Evolutionary conservation across 371 early-diverging fungal genomes (phyloP), one percentile per base, ranked within the genome.

Genomic region (Batkoa obscura): DNA sequence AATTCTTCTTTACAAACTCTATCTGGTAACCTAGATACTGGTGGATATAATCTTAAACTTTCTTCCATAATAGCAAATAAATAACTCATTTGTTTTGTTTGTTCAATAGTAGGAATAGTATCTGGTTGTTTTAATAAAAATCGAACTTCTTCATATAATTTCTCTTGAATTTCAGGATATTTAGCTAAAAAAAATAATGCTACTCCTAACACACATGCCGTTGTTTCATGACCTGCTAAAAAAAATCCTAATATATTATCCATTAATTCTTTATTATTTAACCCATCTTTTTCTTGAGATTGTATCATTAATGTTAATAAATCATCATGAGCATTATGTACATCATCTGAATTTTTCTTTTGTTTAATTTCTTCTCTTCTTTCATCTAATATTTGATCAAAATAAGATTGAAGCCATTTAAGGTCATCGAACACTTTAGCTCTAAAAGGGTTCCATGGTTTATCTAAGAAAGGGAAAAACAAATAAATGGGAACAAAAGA

Each of bases 131-230:
- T 17, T 8, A 3, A 3, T 4, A 9, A 9, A 9, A 4, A 4
- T 13, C 15, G n/a, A n/a, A 55, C 55, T 43, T 55, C 55, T 13
- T 41, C 5, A 3, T 43, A 17, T 8, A 31, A 41, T 31, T 42
- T 30, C 43, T 55, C 32, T 43, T 55, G 55, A 10, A 55, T 55
- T 10, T 41, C 55, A 2, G 55, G 55, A 34, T 55, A 9, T 31
- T 30, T 34, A 13, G 55, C 55, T 9, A 55, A 12, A 2, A 43
- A 42, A 34, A 42, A 34, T 2, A 55, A 31, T 3, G 55, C 23
- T 17, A 43, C 55, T 3, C 23, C 9, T 41, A 55, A 15, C 2
- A 34, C 32, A 23, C 15, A 43, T 12, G 55, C 23, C 2, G 43
- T 55, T 15, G 55, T 43, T 5, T 55, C 55, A 13, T 55, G 43